Evolutionary conservation across 148 eudicot species (phyloP).

Genomic region (Vaccinium macrocarpon): DNA sequence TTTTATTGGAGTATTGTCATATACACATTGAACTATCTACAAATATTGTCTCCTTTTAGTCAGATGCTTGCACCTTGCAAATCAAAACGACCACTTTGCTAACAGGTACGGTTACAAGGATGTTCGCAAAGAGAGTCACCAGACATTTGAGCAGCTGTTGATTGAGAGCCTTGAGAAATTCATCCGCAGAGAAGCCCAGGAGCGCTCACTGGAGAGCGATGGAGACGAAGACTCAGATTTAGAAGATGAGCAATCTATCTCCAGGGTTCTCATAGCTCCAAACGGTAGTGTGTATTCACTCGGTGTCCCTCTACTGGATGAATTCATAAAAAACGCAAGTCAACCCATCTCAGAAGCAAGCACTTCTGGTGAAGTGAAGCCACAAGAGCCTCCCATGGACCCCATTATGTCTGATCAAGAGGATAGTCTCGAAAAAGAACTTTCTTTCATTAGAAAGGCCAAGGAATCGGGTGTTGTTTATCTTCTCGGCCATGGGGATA

Average conservation of each 20-base stretch:
- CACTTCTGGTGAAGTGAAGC: slow-evolving; percentile 45
- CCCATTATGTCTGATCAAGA: slow-evolving; percentile 46
- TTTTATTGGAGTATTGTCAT: neutral
- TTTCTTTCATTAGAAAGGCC: slow-evolving; percentile 75
- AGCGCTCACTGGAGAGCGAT: slow-evolving; percentile 77
- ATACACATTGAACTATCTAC: too few relatives aligned
- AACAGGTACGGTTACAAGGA: slow-evolving; percentile 98
- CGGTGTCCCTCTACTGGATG: slow-evolving; percentile 66
- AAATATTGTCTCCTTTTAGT: neutral
- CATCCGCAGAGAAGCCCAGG: slow-evolving; percentile 85
- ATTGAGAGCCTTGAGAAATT: slow-evolving; percentile 92
- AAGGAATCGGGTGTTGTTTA: slow-evolving; percentile 91
- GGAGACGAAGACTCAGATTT: slow-evolving; percentile 58
- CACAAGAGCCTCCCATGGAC: slow-evolving; percentile 30
- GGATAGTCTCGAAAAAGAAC: slow-evolving; percentile 84
- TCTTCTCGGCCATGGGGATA: slow-evolving; percentile 96
- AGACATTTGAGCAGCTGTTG: slow-evolving; percentile 70
- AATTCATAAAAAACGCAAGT: slow-evolving; percentile 34
- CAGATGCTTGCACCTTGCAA: neutral
- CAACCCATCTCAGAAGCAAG: slow-evolving; percentile 46
- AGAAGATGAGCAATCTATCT: slow-evolving; percentile 47
- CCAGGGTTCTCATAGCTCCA: slow-evolving; percentile 59
- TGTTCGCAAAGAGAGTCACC: slow-evolving; percentile 84
- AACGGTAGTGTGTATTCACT: slow-evolving; percentile 86
- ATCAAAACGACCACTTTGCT: neutral